Conservation (phyloP, 2,329 filamentous ascomycete genomes). For the Colletotrichum somersetense region DNA sequence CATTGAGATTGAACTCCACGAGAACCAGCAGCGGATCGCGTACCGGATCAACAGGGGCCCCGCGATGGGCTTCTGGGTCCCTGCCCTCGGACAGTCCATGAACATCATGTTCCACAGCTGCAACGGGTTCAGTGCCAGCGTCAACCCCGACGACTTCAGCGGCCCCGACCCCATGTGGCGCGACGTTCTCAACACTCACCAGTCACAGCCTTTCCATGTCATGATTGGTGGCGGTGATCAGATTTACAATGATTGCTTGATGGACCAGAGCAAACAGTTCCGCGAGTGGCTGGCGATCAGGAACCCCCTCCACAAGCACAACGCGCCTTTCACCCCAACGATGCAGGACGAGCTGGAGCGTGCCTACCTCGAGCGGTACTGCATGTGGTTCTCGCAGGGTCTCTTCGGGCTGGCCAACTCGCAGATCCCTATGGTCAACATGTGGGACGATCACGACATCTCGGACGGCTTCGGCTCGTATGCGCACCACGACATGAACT, state of each 20-base stretch:
- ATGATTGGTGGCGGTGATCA: slow-evolving; percentile 99
- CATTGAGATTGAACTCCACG: slow-evolving; percentile 87
- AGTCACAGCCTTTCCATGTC: slow-evolving; percentile 92
- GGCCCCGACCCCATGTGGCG: slow-evolving; percentile 98
- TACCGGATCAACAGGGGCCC: slow-evolving; percentile 96
- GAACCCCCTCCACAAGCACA: slow-evolving; percentile 83
- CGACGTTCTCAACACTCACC: slow-evolving; percentile 92
- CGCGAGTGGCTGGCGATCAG: slow-evolving; percentile 86
- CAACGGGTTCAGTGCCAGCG: slow-evolving; percentile 90
- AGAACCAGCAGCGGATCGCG: slow-evolving; percentile 85
- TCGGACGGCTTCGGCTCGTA: slow-evolving; percentile 96
- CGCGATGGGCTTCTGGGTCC: slow-evolving; percentile 93
- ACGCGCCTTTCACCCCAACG: slow-evolving; percentile 79
- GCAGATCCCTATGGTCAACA: slow-evolving; percentile 98
- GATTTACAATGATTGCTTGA: slow-evolving; percentile 92
- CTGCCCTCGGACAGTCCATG: slow-evolving; percentile 86
- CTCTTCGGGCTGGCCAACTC: slow-evolving; percentile 92
- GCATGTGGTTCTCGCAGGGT: slow-evolving; percentile 96
- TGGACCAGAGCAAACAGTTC: slow-evolving; percentile 81
- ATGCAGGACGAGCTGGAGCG: slow-evolving; percentile 90
- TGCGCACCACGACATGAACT: slow-evolving; percentile 89
- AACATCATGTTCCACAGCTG: slow-evolving; percentile 99
- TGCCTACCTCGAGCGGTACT: slow-evolving; percentile 91
- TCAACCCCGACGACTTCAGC: slow-evolving; percentile 83
- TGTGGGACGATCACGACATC: slow-evolving; percentile 95